Base-by-base conservation (phyloP, 148 eudicot species). In the Rhododendron ferrugineum region DNA sequence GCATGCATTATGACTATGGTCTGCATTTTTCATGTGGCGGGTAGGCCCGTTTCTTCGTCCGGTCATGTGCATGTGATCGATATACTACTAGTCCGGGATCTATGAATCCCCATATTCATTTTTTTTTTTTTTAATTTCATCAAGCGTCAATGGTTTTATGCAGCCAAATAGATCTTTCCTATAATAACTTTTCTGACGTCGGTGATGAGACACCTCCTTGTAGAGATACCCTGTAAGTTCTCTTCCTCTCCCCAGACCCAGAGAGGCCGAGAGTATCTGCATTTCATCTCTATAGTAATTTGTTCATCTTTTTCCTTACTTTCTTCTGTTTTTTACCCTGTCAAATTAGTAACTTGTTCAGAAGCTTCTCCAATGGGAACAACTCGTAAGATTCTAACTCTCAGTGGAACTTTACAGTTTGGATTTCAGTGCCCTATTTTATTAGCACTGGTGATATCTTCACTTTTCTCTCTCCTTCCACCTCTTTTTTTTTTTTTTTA, bases 101-200 rank as follows among this genome's bases (percentile, higher is more conserved):
- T 72, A 30, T 14, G 32, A 72, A 32, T 72, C 37, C 4, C 8
- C 34, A 26, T 72, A 16, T 36, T 37, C 18, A 2, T 36, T 0
- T 34, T 74, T 74, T 34, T 18, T 36, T 74, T 74, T 72, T n/a
- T n/a, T n/a, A n/a, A 0, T 42, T 42, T 74, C 36, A 11, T 37
- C 79, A 75, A 75, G 0, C 15, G 23, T 73, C 20, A 34, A 18
- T 37, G 46, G 44, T 75, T 40, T 75, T 75, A 52, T 80, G 47
- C 92, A 93, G 96, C 70, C 62, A 30, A 50, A 87, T 85, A 37
- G 94, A 92, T 88, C 93, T 93, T 84, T 93, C 96, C 11, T 93
- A 92, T 90, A 92, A 93, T 81, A 91, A 89, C 47, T 91, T 93
- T 76, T 82, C 75, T 22, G 82, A 62, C 82, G 83, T 79, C 42